Percentiles rank a stretch among this genome's conserved stretches.
phyloP scores from a whole-genome alignment of 768 basidiomycete species.

The Lactifluus piperatus region DNA sequence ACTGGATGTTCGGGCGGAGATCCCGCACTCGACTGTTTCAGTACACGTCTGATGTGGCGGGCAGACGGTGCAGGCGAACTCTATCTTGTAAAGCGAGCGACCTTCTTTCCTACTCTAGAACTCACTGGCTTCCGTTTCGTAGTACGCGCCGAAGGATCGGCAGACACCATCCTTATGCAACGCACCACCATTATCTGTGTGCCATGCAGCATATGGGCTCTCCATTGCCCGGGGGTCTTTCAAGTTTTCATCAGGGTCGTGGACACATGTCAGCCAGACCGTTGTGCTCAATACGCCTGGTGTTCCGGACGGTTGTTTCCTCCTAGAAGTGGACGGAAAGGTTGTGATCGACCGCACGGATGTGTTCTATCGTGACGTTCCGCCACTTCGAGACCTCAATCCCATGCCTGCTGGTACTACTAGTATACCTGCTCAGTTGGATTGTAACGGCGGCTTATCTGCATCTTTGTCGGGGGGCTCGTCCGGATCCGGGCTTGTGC shows the following conservation, averaged over 20 bases:
- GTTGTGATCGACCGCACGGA: constrained; percentile 45
- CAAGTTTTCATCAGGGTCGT: constrained; percentile 47
- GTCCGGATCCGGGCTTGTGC: neutral
- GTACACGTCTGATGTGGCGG: constrained; percentile 82
- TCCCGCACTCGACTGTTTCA: constrained; percentile 67
- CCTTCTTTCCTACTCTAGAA: neutral
- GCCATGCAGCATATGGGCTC: constrained; percentile 58
- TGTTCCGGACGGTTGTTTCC: constrained; percentile 53
- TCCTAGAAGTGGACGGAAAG: constrained; percentile 53
- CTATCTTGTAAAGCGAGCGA: constrained; percentile 42
- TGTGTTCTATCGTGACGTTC: constrained; percentile 46
- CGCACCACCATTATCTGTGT: constrained; percentile 48
- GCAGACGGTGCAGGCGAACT: constrained; percentile 59
- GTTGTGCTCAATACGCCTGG: constrained; percentile 71
- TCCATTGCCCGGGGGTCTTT: constrained; percentile 72
- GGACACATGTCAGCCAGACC: constrained; percentile 67
- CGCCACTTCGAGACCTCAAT: neutral
- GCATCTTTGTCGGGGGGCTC: neutral
- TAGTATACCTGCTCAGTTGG: constrained; percentile 8
- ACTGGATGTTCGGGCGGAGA: constrained; percentile 64
- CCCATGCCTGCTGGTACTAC: constrained; percentile 21
- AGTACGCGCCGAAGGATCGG: constrained; percentile 72
- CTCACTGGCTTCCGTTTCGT: neutral
- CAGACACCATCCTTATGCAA: constrained; percentile 53
- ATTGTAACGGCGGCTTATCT: neutral